Base-by-base conservation (phyloP, 768 basidiomycete species). In the Serendipita vermifera region DNA sequence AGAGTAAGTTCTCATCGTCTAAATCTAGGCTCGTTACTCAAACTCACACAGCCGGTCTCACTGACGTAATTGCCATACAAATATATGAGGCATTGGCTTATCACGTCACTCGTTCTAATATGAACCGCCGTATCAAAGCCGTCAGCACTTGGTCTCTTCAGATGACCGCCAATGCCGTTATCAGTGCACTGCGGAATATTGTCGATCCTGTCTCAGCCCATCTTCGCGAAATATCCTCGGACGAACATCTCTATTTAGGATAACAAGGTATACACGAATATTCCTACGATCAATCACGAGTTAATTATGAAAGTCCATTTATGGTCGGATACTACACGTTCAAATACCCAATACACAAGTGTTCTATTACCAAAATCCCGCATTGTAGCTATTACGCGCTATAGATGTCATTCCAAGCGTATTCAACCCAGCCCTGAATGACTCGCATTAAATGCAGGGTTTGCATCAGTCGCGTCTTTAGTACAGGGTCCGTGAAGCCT, bases 141-240 rank as follows among this genome's bases (percentile, higher is more conserved):
- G 91, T 99, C 60, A 85, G 89, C 59, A 71, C 90, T 5, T 99
- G 96, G 96, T 91, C 87, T 64, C 74, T 98, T 22, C 92, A 96
- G 68, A 83, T 87, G 78, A 93, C 93, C 0, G 89, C 90, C 1
- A 83, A 81, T 56, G 85, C 85, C n/a, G 78, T 93, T 46, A 72
- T 97, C 58, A 77, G 81, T 43, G 82, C 90, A 4, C 71, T 97
- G 39, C 74, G 85, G 55, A 83, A 76, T 39, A 75, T 84, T 20
- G 78, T 89, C 53, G 86, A 93, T 68, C 91, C 87, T 15, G 31
- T 51, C n/a, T 51, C 46, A 22, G 46, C 46, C 17, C 46, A 51
- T 33, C n/a, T 51, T 9, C 46, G 46, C 24, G 46, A 51, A 26
- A 22, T 29, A 9, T 51, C 46, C 4, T 51, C 46, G 29, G 46